These are phyloP conservation scores for Ogataea corticis DNA, from an alignment of 805 yeast genomes.

Conservation along the genomic window DNA sequence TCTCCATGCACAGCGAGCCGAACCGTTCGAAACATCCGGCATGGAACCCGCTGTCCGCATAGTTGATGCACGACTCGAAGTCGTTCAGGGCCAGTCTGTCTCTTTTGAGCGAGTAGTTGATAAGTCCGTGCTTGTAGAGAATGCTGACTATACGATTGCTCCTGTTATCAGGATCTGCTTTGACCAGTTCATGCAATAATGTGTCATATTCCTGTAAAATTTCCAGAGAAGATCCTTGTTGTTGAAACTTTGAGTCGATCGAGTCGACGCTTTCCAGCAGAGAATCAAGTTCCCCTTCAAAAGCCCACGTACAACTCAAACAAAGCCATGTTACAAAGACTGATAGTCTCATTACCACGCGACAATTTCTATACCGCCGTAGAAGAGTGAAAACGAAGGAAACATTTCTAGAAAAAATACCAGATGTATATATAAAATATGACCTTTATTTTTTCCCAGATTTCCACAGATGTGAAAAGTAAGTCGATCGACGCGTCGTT, in stretches of 20 bases:
- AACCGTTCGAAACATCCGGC: constrained; percentile 51
- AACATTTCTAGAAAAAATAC: too few relatives aligned
- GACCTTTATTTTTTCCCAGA: too few relatives aligned
- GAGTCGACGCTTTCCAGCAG: constrained; percentile 8
- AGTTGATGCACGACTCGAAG: constrained; percentile 47
- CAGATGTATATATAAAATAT: too few relatives aligned
- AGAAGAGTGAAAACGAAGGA: too few relatives aligned
- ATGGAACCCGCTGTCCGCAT: constrained; percentile 36
- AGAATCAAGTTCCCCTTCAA: background rate
- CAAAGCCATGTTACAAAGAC: background rate
- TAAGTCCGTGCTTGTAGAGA: constrained; percentile 59
- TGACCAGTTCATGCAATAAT: constrained; percentile 20
- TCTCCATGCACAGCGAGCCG: constrained; percentile 48
- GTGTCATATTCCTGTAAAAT: constrained; percentile 34
- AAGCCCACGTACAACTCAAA: background rate
- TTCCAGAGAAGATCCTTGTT: constrained; percentile 30
- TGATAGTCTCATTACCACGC: background rate
- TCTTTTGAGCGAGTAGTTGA: constrained; percentile 57
- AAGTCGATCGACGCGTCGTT: background rate
- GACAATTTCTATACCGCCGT: background rate
- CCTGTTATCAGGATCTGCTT: constrained; percentile 10
- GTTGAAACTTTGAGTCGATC: constrained; percentile 19
- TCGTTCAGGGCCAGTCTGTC: constrained; percentile 54
- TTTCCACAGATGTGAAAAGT: background rate
- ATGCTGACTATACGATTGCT: constrained; percentile 40